phyloP scores from a whole-genome alignment of 441 rosid species.

The Cnidoscolus chayamansa region DNA sequence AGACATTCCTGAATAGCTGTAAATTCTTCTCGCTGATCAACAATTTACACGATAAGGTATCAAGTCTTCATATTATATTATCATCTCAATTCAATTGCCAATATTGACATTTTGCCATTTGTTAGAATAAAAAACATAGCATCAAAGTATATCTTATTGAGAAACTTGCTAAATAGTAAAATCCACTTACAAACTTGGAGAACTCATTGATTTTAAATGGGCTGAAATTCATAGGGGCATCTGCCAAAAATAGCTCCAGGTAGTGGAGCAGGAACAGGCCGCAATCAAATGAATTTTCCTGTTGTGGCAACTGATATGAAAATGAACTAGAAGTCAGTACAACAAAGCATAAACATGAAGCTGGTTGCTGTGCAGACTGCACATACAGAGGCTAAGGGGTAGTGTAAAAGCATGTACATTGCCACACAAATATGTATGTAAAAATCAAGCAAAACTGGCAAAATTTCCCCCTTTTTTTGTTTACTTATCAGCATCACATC shows the following conservation, averaged over 20 bases:
- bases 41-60: not conserved
- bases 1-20: no score
- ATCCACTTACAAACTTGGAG: slow-evolving; percentile 53
- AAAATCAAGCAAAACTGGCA: not conserved
- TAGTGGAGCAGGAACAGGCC: slow-evolving; percentile 89
- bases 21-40: no score
- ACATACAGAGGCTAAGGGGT: not conserved
- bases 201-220: slow-evolving; percentile 40
- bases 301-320: slow-evolving; percentile 73
- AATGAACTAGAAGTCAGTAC: slow-evolving; percentile 28
- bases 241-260: slow-evolving; percentile 60
- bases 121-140: not conserved
- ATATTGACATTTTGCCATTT: slow-evolving; percentile 12
- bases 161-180: slow-evolving; percentile 8
- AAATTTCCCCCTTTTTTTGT: not conserved
- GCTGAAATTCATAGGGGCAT: slow-evolving; percentile 61
- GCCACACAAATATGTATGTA: not conserved
- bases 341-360: slow-evolving; percentile 9
- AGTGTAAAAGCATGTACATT: not conserved
- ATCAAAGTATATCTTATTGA: not conserved
- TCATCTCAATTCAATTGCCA: not conserved
- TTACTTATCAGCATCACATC: not conserved
- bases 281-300: slow-evolving; percentile 77
- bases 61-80: not conserved
- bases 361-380: slow-evolving; percentile 1